These are phyloP conservation scores for Chenopodium suecicum DNA, from an alignment of 148 eudicot species.

Conservation along the genomic window DNA sequence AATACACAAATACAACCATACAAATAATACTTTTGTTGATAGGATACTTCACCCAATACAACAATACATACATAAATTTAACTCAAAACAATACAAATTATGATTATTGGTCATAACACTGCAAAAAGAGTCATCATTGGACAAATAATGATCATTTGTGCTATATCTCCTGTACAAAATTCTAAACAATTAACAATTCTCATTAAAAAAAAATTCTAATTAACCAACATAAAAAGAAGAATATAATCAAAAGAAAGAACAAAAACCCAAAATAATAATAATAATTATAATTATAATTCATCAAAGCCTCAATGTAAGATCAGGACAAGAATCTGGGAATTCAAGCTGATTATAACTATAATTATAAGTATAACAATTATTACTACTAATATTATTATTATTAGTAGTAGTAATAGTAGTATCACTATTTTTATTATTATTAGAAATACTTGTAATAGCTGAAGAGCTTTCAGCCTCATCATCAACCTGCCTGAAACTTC, in stretches of 20 bases:
- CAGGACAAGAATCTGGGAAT: slow-evolving; percentile 32
- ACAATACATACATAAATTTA: background rate
- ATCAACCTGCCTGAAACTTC: slow-evolving; percentile 50
- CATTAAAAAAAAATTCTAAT: background rate
- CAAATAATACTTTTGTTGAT: too few relatives aligned
- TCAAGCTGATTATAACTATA: slow-evolving; percentile 17
- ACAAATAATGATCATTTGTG: background rate
- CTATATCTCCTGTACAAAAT: background rate
- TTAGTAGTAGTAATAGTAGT: slow-evolving; percentile 6
- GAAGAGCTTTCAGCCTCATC: slow-evolving; percentile 29
- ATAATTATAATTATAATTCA: background rate
- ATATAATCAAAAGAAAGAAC: background rate
- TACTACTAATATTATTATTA: background rate
- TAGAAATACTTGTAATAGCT: slow-evolving; percentile 11
- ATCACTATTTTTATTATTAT: background rate
- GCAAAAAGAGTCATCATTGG: background rate
- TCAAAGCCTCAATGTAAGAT: slow-evolving; percentile 63
- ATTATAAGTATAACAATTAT: background rate
- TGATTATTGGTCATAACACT: background rate
- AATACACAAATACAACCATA: too few relatives aligned
- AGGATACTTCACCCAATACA: background rate
- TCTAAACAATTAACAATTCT: background rate
- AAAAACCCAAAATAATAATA: background rate
- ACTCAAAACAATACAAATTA: background rate
- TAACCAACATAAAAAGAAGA: background rate